Evolutionary conservation across 2,329 filamentous ascomycete genomes (phyloP), one percentile per base, ranked within the genome.

Genomic region (Monosporascus sp.): DNA sequence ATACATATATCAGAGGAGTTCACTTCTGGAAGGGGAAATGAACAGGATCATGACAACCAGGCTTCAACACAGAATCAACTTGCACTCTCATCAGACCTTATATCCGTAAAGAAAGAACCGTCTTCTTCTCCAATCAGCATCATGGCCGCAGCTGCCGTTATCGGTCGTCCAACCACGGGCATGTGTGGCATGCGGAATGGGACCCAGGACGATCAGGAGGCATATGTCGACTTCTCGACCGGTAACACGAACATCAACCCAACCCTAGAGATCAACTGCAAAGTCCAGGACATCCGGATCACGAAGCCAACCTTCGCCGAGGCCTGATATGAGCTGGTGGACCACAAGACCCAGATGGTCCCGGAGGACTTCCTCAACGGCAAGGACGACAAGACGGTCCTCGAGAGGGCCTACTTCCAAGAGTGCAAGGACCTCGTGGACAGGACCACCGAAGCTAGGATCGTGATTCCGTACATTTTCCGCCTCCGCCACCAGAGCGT

Each of bases 381-480:
- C 1, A 61, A 60, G 11, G 17, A 46, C 59, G 62, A 62, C 53
- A 65, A 63, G 54, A 58, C 54, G 47, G 47, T 57, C 47, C 59
- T 65, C 49, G 57, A 65, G 46, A 60, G 62, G 47, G 60, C 61
- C 34, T 65, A 64, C 54, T 65, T 60, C 54, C 62, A 62, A 48
- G 62, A 65, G 49, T 58, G 61, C 6, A 58, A 58, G 2, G 62
- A 62, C 53, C 50, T 65, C 14, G 61, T 64, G 20, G 60, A 64
- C 55, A 57, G 60, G 56, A 52, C 61, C 14, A 65, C 62, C 25
- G 62, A 60, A 41, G 63, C 62, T 5, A 52, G 58, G 25, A 56
- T 59, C 38, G 62, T 65, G 1, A 56, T 59, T n/a, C 62, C 62
- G 5, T 65, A 65, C 49, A 60, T 62, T 22, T 65, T 65, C 51